Conservation (phyloP, 2,329 filamentous ascomycete species). For the Phialophora macrospora region DNA sequence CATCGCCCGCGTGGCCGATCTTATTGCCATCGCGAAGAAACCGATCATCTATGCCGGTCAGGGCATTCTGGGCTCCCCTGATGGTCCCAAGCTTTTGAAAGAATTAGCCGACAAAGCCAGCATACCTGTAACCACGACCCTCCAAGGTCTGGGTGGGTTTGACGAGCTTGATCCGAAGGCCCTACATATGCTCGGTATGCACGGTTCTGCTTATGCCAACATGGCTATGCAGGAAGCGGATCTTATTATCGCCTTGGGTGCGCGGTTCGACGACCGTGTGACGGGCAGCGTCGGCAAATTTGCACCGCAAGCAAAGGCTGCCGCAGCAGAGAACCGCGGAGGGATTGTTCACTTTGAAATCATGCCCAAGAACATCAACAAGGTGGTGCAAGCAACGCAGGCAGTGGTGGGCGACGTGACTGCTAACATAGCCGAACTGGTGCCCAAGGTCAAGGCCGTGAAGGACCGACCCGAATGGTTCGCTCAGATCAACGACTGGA, state of each 20-base stretch:
- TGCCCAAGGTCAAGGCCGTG: conserved; percentile 71
- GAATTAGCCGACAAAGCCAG: conserved; percentile 86
- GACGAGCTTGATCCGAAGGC: conserved; percentile 94
- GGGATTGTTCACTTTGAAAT: conserved; percentile 98
- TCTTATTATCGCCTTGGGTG: conserved; percentile 91
- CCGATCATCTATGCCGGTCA: conserved; percentile 95
- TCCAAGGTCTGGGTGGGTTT: conserved; percentile 89
- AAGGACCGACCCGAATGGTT: conserved; percentile 84
- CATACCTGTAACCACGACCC: conserved; percentile 93
- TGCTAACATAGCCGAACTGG: conserved; percentile 73
- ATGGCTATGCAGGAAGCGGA: conserved; percentile 98
- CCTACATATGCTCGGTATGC: conserved; percentile 98
- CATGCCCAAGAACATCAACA: conserved; percentile 99
- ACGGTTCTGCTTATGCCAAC: conserved; percentile 95
- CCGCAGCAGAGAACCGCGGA: conserved; percentile 81
- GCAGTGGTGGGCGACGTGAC: conserved; percentile 92
- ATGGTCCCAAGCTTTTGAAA: conserved; percentile 78
- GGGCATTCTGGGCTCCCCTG: conserved; percentile 78
- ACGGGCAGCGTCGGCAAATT: conserved; percentile 82
- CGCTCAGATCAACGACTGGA: conserved; percentile 86
- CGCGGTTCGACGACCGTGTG: conserved; percentile 94
- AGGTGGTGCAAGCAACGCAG: conserved; percentile 95
- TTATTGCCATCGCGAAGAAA: conserved; percentile 89
- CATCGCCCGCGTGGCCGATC: conserved; percentile 75
- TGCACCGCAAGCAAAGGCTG: conserved; percentile 82